Conservation (phyloP, 2,329 filamentous ascomycete species). For the Elsinoe australis region DNA sequence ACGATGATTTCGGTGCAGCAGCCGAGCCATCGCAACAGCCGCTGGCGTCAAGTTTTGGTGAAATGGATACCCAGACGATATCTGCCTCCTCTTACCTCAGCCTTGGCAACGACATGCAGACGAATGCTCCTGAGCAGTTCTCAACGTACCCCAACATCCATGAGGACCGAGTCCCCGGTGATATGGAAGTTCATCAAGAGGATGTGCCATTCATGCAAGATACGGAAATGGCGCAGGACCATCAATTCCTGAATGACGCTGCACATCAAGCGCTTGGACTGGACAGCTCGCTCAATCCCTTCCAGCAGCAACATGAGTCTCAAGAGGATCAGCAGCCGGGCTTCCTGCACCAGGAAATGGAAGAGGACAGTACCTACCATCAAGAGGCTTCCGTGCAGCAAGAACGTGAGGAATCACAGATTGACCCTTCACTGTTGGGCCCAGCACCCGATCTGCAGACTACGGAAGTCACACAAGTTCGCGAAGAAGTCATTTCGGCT, state of each 20-base stretch:
- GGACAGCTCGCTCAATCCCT: conserved; percentile 8
- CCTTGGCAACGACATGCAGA: conserved; percentile 2
- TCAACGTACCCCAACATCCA: conserved; percentile 8
- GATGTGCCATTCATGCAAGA: background rate
- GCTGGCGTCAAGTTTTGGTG: background rate
- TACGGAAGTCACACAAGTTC: background rate
- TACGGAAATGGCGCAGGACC: background rate
- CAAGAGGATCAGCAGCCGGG: background rate
- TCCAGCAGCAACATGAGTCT: background rate
- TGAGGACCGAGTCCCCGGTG: background rate
- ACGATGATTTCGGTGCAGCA: background rate
- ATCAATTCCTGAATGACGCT: conserved; percentile 9
- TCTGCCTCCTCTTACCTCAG: conserved; percentile 11
- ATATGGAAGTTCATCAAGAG: background rate
- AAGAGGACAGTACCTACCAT: background rate
- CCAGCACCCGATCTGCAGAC: background rate
- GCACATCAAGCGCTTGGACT: background rate
- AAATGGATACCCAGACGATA: conserved; percentile 12
- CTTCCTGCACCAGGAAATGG: background rate
- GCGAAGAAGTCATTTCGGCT: background rate
- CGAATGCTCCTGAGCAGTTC: background rate
- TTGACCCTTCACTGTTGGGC: conserved; percentile 1
- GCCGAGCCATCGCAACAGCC: background rate
- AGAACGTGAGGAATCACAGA: background rate
- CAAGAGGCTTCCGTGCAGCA: background rate